phyloP scores from a whole-genome alignment of 805 yeast species.

The Candida loeiensis region DNA sequence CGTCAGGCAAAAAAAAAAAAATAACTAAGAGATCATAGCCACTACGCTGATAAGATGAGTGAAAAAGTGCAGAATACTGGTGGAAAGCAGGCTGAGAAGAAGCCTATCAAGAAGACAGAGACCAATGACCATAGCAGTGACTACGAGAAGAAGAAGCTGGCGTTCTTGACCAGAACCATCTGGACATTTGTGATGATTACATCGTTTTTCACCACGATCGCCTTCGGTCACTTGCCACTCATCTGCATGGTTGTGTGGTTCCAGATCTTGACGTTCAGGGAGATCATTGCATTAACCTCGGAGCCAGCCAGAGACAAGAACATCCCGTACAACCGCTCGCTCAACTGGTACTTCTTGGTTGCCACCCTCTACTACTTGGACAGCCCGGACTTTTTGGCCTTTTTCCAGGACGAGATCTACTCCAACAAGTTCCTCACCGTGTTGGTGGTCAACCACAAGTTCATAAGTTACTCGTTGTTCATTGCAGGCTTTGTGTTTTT shows the following conservation, averaged over 20 bases:
- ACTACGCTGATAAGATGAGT: constrained; percentile 2
- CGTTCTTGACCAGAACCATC: constrained; percentile 79
- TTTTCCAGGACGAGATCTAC: constrained; percentile 53
- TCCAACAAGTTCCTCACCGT: constrained; percentile 52
- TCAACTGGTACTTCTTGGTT: constrained; percentile 88
- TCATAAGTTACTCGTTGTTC: constrained; percentile 79
- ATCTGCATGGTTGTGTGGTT: constrained; percentile 66
- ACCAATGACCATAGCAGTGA: constrained; percentile 18
- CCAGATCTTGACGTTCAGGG: constrained; percentile 84
- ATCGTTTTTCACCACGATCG: constrained; percentile 63
- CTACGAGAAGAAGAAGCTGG: constrained; percentile 67
- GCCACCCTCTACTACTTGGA: constrained; percentile 88
- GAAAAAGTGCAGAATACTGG: constrained; percentile 2
- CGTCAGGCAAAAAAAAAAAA: constrained; percentile 2
- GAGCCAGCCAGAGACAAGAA: constrained; percentile 82
- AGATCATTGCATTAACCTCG: constrained; percentile 81
- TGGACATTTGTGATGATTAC: constrained; percentile 93
- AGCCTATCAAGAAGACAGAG: neutral
- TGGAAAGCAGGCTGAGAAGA: constrained; percentile 1
- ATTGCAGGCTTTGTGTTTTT: constrained; percentile 86
- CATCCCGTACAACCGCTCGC: constrained; percentile 73
- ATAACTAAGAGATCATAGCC: neutral
- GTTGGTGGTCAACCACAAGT: constrained; percentile 73
- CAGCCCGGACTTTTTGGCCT: constrained; percentile 74
- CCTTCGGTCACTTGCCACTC: constrained; percentile 83